Conservation (phyloP, 805 yeast species). For the Torulaspora microellipsoides region DNA sequence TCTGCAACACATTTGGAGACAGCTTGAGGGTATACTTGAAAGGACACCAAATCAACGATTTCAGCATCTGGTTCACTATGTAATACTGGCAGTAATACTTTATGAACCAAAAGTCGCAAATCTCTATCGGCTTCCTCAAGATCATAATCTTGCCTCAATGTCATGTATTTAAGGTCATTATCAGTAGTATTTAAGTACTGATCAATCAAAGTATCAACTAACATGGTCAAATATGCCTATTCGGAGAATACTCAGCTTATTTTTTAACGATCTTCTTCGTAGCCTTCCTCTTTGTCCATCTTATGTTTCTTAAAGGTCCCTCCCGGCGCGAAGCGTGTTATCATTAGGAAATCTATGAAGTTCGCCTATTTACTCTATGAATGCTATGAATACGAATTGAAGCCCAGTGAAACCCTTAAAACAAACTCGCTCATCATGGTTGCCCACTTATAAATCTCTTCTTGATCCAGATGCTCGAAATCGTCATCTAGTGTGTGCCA, state of each 20-base stretch:
- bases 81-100: slow-evolving; percentile 28
- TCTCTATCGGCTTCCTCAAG: slow-evolving; percentile 66
- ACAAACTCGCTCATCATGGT: slow-evolving; percentile 39
- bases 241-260: too few relatives aligned
- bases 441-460: slow-evolving; percentile 45
- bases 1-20: slow-evolving; percentile 37
- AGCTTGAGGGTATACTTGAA: slow-evolving; percentile 45
- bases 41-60: slow-evolving; percentile 38
- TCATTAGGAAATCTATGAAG: too few relatives aligned
- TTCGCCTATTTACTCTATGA: too few relatives aligned
- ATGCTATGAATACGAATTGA: too few relatives aligned
- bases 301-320: too few relatives aligned
- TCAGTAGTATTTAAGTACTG: slow-evolving; percentile 23
- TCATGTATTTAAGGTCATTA: slow-evolving; percentile 35
- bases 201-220: slow-evolving; percentile 10
- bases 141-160: slow-evolving; percentile 87
- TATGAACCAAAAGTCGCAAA: slow-evolving; percentile 59
- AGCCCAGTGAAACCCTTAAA: slow-evolving; percentile 5
- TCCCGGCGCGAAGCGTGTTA: too few relatives aligned
- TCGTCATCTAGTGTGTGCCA: slow-evolving; percentile 54
- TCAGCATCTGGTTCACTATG: slow-evolving; percentile 49
- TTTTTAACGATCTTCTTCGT: too few relatives aligned
- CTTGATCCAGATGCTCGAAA: slow-evolving; percentile 39
- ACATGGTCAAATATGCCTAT: slow-evolving; percentile 1
- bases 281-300: too few relatives aligned